Conservation (phyloP, 148 eudicot genomes). For the Nyssa sinensis region DNA sequence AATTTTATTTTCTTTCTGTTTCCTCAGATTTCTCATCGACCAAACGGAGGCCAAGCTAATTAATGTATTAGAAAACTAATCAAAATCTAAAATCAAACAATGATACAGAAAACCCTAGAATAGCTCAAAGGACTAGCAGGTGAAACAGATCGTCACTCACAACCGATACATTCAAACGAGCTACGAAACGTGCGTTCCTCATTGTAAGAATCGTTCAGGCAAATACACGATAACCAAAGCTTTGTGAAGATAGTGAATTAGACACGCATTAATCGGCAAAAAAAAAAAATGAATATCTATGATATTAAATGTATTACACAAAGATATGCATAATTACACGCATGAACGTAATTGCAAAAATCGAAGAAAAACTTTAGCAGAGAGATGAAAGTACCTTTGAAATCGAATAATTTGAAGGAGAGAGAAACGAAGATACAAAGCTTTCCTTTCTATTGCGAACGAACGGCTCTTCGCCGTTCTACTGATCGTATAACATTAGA, state of each 20-base stretch:
- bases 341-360: neutral
- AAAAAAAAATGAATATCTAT: neutral
- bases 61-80: neutral
- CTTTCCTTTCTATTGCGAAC: neutral
- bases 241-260: neutral
- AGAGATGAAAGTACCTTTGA: constrained; percentile 6
- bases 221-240: constrained; percentile 6
- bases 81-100: neutral
- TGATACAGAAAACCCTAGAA: neutral
- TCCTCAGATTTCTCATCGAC: neutral
- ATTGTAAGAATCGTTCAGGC: neutral
- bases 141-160: constrained; percentile 6
- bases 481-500: neutral
- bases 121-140: neutral
- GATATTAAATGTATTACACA: neutral
- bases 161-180: constrained; percentile 7
- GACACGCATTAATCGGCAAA: neutral
- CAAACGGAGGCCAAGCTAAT: neutral
- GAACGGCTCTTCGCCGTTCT: constrained; percentile 8
- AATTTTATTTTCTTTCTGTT: neutral
- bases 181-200: neutral
- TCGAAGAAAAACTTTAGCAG: neutral
- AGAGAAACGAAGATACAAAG: neutral
- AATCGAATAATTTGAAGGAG: neutral
- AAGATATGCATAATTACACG: neutral